Conservation (phyloP, 169 alveolate species). For the Plasmodium knowlesi region DNA sequence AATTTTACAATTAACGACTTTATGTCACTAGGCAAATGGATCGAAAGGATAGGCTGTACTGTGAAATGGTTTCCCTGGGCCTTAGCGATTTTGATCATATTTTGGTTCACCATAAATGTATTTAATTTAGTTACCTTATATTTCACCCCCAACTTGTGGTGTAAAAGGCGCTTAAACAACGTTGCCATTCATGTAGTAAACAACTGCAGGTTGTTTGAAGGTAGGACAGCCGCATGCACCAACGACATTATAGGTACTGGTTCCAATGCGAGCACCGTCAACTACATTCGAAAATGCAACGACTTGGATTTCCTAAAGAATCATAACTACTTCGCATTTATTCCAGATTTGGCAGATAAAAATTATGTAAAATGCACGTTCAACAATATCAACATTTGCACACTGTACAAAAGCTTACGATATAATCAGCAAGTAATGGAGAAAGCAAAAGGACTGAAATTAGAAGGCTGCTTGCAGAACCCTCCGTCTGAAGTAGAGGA, state of each 20-base stretch:
- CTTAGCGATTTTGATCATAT: conserved; percentile 72
- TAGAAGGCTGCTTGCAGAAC: conserved; percentile 38
- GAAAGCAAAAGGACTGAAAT: background rate
- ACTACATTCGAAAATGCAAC: conserved; percentile 43
- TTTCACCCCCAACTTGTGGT: conserved; percentile 78
- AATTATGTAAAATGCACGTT: conserved; percentile 50
- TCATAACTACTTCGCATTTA: conserved; percentile 46
- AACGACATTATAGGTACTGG: background rate
- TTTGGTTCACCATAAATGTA: conserved; percentile 72
- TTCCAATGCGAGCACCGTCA: background rate
- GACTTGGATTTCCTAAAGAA: conserved; percentile 36
- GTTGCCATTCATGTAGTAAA: conserved; percentile 68
- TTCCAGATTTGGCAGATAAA: conserved; percentile 51
- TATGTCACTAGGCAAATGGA: conserved; percentile 85
- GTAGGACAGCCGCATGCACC: conserved; percentile 70
- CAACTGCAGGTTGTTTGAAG: conserved; percentile 75
- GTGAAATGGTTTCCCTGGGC: conserved; percentile 90
- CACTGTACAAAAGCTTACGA: conserved; percentile 29
- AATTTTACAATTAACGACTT: conserved; percentile 86
- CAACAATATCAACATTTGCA: conserved; percentile 59
- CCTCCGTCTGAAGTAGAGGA: conserved; percentile 40
- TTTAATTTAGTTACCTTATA: conserved; percentile 76
- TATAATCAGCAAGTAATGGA: conserved; percentile 3
- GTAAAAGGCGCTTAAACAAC: conserved; percentile 74
- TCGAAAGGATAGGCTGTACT: conserved; percentile 85